These are phyloP conservation scores for Graphilbum sp. DNA, from an alignment of 2,329 filamentous ascomycete species.

Conservation along the genomic window DNA sequence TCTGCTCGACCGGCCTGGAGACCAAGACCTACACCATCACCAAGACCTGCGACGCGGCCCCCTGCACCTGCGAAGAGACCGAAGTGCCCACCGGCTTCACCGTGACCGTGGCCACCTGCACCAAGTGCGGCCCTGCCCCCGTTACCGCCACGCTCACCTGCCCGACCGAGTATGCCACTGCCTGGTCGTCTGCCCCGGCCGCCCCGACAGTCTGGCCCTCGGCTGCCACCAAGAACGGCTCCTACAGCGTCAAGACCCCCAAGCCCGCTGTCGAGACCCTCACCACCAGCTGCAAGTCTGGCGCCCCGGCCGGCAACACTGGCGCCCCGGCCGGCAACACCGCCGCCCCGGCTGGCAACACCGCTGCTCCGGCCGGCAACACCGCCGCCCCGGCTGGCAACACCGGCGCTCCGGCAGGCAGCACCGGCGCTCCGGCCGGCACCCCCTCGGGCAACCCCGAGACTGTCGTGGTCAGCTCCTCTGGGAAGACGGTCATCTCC, in stretches of 20 bases:
- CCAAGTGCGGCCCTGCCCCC: constrained; percentile 3
- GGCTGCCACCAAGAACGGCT: not conserved
- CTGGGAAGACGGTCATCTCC: not conserved
- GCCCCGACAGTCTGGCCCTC: too few relatives aligned
- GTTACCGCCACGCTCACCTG: constrained; percentile 7
- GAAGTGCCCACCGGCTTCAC: constrained; percentile 9
- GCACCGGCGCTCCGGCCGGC: not conserved
- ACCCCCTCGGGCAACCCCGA: not conserved
- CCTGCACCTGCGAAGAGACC: constrained; percentile 2
- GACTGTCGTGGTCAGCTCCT: not conserved
- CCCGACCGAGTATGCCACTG: not conserved
- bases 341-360: too few relatives aligned
- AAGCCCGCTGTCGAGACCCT: too few relatives aligned
- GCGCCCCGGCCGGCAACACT: too few relatives aligned
- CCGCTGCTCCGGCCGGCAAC: too few relatives aligned
- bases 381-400: too few relatives aligned
- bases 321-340: too few relatives aligned
- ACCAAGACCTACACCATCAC: constrained; percentile 10
- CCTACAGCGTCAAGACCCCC: not conserved
- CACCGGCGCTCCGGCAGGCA: too few relatives aligned
- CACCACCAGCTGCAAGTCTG: too few relatives aligned
- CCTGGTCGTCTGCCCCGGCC: constrained; percentile 1
- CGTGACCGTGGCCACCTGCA: constrained; percentile 7
- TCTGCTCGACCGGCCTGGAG: constrained; percentile 5
- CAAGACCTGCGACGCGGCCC: constrained; percentile 8